Evolutionary conservation across 108 stramenopile species (phyloP), one percentile per base, ranked within the genome.

Genomic region (Fistulifera solaris): DNA sequence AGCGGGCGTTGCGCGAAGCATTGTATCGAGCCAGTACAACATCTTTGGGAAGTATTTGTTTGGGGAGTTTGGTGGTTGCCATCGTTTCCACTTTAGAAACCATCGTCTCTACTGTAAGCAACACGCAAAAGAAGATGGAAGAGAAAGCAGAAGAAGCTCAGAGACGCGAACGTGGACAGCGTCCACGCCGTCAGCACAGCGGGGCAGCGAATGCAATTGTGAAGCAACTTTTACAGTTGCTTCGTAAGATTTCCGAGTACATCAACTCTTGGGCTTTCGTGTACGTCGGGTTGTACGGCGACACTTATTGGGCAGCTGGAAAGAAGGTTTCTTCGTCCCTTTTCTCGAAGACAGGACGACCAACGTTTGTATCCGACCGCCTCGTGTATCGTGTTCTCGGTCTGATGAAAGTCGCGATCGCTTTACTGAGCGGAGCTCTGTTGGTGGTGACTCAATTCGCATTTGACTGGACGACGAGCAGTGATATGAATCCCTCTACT

Each of bases 261-360:
- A 57, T 81, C 73, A 80, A 80, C 60, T 42, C 63, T 27, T 81
- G 79, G 79, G 89, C 80, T 26, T 55, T 27, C 54, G 59, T 81
- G 1, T 84, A 80, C 31, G 72, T 77, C 41, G 89, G 83, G 48
- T 50, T 93, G n/a, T 84, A 95, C 64, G 90, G 87, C 0, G 80
- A 86, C 46, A 58, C 60, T 21, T 95, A 77, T 61, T 26, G 71
- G 38, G 64, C 73, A 17, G 77, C 85, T 17, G 88, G 86, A n/a
- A 70, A 62, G 23, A 68, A 78, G 14, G 81, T 35, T 35, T 35
- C 80, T 11, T 51, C 69, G 17, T 51, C 50, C 39, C 68, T 86
- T 12, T 86, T 86, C 40, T 46, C 41, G 28, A 59, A 58, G 14
- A 64, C 81, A 8, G 82, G 86, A n/a, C 83, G 86, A 80, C 39